phyloP scores from a whole-genome alignment of 345 rosid genomes.

The Stellera chamaejasme region DNA sequence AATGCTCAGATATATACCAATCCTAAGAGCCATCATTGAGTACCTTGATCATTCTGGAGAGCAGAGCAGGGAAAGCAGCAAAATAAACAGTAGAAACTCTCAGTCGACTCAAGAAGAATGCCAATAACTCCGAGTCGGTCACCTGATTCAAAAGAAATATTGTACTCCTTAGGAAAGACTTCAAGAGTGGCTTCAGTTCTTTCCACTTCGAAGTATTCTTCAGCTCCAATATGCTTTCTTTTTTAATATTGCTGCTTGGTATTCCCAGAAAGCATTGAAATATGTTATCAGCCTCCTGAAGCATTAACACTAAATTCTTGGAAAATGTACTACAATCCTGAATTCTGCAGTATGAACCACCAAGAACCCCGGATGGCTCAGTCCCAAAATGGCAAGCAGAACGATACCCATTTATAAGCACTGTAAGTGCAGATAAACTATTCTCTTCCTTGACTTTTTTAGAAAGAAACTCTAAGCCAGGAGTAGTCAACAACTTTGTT shows the following conservation, averaged over 20 bases:
- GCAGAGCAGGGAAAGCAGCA: slow-evolving; percentile 58
- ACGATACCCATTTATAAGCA: slow-evolving; percentile 64
- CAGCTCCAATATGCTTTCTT: slow-evolving; percentile 53
- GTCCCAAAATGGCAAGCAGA: slow-evolving; percentile 72
- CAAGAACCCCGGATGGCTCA: slow-evolving; percentile 32
- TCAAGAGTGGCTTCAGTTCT: slow-evolving; percentile 54
- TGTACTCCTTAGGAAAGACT: slow-evolving; percentile 71
- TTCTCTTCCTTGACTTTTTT: slow-evolving; percentile 45
- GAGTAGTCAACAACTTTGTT: slow-evolving; percentile 32
- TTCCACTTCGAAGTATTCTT: slow-evolving; percentile 67
- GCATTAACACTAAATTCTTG: slow-evolving; percentile 49
- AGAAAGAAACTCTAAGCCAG: slow-evolving; percentile 40
- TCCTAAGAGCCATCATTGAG: background rate
- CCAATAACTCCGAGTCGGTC: slow-evolving; percentile 51
- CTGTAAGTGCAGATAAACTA: slow-evolving; percentile 45
- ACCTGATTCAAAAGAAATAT: slow-evolving; percentile 56
- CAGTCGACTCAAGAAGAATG: slow-evolving; percentile 46
- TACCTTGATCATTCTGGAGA: slow-evolving; percentile 71
- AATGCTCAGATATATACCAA: background rate
- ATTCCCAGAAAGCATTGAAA: slow-evolving; percentile 56
- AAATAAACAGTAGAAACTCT: slow-evolving; percentile 49
- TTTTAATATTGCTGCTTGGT: slow-evolving; percentile 39
- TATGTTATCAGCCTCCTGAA: slow-evolving; percentile 56
- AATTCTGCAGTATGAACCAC: slow-evolving; percentile 10
- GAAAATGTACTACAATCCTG: slow-evolving; percentile 41